Evolutionary conservation across 192 early-diverging fungal genomes (phyloP), one percentile per base, ranked within the genome.

Genomic region (Coemansia sp.): DNA sequence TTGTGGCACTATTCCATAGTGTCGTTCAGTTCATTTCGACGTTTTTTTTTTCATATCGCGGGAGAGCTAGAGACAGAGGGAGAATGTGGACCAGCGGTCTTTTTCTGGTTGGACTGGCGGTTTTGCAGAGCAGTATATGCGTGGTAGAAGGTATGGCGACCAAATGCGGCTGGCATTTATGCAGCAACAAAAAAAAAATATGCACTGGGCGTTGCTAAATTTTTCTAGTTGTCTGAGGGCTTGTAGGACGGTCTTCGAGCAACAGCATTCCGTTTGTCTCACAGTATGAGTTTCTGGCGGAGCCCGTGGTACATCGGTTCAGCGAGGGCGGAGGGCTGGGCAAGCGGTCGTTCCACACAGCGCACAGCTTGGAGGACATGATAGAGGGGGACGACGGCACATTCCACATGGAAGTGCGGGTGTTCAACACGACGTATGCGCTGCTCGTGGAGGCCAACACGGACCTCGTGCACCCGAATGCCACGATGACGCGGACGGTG

Each of bases 401-500:
- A 18, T 70, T 89, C 45, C 83, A 87, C 38, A 38, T 90, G 3
- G 65, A 83, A 28, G 75, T 92, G 38, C 70, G 59, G 8, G 87
- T 87, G 23, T 90, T 77, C 80, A 89, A 90, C 68, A 81, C 79
- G 23, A 89, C 89, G 1, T 90, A 90, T 57, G 65, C 70, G 48
- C 70, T 92, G 41, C 65, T 90, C 41, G 73, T 92, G 23, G 84
- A 87, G 64, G 89, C 88, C 26, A 92, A 92, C 71, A 56, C 73
- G 14, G 89, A 90, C 65, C 62, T 92, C 38, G 68, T 92, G 48
- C 89, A 92, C 67, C 86, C 89, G 1, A 68, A 87, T 3, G 87
- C 87, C 3, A 81, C 64, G 14, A 64, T 77, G 55, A 72, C 66
- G 23, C 65, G 47, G 10, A 59, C 59, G 20, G 58, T 65, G 31